These are phyloP conservation scores for Eucalyptus fibrosa DNA, from an alignment of 345 rosid species.

Conservation along the genomic window DNA sequence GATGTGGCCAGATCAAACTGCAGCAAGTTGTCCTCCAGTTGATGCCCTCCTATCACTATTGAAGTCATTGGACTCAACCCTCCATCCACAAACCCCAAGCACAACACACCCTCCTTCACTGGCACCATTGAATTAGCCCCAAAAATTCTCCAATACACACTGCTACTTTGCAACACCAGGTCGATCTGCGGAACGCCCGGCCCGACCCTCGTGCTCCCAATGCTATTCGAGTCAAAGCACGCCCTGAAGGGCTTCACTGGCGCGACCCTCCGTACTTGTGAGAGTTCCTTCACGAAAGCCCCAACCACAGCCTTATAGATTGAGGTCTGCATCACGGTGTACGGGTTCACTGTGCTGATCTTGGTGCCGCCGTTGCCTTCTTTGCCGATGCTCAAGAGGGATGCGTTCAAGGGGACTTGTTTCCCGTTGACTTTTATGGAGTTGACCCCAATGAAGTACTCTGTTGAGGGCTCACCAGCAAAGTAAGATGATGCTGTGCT, in stretches of 20 bases:
- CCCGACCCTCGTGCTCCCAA: neutral
- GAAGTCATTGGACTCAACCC: conserved; percentile 11
- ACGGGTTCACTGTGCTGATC: conserved; percentile 57
- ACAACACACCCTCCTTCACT: conserved; percentile 6
- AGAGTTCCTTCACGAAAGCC: conserved; percentile 21
- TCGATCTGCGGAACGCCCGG: conserved; percentile 19
- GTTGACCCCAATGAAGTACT: conserved; percentile 28
- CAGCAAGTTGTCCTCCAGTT: conserved; percentile 19
- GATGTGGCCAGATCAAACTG: conserved; percentile 23
- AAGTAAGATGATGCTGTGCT: conserved; percentile 2
- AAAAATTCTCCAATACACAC: conserved; percentile 15
- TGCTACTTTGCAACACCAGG: conserved; percentile 19
- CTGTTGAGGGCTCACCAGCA: conserved; percentile 13
- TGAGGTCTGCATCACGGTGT: conserved; percentile 43
- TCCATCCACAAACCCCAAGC: conserved; percentile 26
- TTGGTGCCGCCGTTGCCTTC: conserved; percentile 58
- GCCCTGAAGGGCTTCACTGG: neutral
- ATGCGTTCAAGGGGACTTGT: conserved; percentile 8
- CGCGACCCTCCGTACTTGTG: conserved; percentile 23
- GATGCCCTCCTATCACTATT: conserved; percentile 24
- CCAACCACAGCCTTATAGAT: conserved; percentile 33
- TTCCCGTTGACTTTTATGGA: conserved; percentile 22
- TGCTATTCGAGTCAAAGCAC: neutral
- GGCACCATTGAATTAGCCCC: conserved; percentile 35
- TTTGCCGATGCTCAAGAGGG: conserved; percentile 8